phyloP scores from a whole-genome alignment of 2,329 filamentous ascomycete genomes.

The Catunica adiposa region DNA sequence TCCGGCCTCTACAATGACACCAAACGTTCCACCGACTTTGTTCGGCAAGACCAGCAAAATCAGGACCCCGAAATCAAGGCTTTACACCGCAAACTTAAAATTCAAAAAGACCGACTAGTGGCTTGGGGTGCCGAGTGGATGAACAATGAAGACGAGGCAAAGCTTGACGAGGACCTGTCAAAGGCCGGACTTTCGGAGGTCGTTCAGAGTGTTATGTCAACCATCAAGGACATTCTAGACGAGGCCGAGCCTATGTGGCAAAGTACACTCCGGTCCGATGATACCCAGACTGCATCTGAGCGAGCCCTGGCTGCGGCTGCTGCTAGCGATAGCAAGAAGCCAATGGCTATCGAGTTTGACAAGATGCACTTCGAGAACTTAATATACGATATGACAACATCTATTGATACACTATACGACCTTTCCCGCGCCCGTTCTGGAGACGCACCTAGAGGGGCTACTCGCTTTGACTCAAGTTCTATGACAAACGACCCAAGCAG shows the following conservation, averaged over 20 bases:
- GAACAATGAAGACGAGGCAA: slow-evolving; percentile 47
- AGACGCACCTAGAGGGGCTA: slow-evolving; percentile 18
- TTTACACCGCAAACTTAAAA: slow-evolving; percentile 59
- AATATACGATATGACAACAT: slow-evolving; percentile 55
- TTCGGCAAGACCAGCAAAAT: slow-evolving; percentile 46
- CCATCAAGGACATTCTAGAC: slow-evolving; percentile 63
- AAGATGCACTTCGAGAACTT: slow-evolving; percentile 60
- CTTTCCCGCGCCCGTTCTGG: slow-evolving; percentile 49
- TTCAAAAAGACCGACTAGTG: slow-evolving; percentile 63
- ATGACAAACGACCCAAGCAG: background rate
- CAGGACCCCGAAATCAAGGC: slow-evolving; percentile 54
- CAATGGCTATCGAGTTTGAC: slow-evolving; percentile 44
- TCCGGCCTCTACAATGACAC: slow-evolving; percentile 67
- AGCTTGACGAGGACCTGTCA: slow-evolving; percentile 55
- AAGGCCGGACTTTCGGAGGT: slow-evolving; percentile 61
- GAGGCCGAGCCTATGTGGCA: slow-evolving; percentile 59
- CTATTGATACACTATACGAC: slow-evolving; percentile 66
- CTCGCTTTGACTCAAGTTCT: background rate
- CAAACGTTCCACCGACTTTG: slow-evolving; percentile 60
- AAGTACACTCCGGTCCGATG: slow-evolving; percentile 20
- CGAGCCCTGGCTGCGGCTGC: slow-evolving; percentile 16
- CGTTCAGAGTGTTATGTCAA: slow-evolving; percentile 62
- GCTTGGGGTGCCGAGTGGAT: slow-evolving; percentile 73
- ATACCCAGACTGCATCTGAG: slow-evolving; percentile 23
- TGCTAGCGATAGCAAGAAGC: slow-evolving; percentile 35